These are phyloP conservation scores for Cytospora piceae DNA, from an alignment of 2,329 filamentous ascomycete species.

Conservation along the genomic window DNA sequence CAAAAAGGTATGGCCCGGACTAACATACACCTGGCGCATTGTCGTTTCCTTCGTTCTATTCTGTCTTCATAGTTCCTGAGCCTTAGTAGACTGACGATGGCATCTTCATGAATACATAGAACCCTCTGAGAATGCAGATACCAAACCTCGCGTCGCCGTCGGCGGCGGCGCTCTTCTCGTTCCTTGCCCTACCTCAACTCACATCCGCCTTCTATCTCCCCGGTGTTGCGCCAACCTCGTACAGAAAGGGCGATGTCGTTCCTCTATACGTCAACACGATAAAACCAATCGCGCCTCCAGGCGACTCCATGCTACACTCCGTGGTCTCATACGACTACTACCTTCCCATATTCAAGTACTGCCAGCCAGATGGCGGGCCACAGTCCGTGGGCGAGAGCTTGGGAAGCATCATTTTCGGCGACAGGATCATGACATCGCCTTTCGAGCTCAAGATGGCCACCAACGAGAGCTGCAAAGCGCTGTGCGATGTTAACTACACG, in stretches of 20 bases:
- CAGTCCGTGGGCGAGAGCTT: constrained; percentile 84
- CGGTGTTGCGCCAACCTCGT: constrained; percentile 91
- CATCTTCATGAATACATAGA: background rate
- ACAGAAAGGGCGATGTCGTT: constrained; percentile 77
- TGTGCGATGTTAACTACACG: constrained; percentile 72
- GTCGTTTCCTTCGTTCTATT: background rate
- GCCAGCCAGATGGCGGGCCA: constrained; percentile 75
- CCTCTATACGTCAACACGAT: constrained; percentile 92
- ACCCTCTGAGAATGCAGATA: constrained; percentile 46
- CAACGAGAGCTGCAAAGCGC: constrained; percentile 84
- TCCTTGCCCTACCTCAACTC: constrained; percentile 57
- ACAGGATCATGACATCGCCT: constrained; percentile 95
- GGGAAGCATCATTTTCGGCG: constrained; percentile 95
- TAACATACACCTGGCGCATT: background rate
- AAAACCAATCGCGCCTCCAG: constrained; percentile 77
- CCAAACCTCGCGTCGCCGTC: constrained; percentile 50
- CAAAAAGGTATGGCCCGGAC: constrained; percentile 1
- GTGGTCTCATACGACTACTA: constrained; percentile 98
- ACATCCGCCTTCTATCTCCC: constrained; percentile 89
- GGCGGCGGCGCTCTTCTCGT: constrained; percentile 53
- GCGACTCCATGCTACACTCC: constrained; percentile 84
- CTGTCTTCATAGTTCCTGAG: background rate
- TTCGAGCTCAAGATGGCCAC: constrained; percentile 85
- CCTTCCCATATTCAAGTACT: constrained; percentile 85
- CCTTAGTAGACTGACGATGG: constrained; percentile 6